These are phyloP conservation scores for Polytrichum commune DNA, from an alignment of 225 moss, liverwort and hornwort species.

Conservation along the genomic window DNA sequence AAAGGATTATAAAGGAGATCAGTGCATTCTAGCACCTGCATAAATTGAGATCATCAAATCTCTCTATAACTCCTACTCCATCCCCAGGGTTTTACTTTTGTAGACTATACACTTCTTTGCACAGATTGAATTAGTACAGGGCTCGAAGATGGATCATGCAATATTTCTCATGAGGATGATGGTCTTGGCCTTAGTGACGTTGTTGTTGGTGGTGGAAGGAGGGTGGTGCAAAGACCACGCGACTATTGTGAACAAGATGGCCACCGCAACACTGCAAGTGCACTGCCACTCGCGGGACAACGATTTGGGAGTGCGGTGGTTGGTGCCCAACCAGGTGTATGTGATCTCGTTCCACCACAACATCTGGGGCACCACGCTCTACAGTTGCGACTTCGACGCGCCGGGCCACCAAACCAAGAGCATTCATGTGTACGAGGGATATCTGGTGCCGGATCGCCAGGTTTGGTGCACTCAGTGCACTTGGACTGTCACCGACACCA, in stretches of 20 bases:
- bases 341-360: constrained; percentile 19
- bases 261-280: background rate
- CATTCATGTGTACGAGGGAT: background rate
- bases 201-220: background rate
- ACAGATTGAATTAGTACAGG: too few species aligned
- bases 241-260: background rate
- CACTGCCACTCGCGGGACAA: constrained; percentile 19
- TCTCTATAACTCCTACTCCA: too few species aligned
- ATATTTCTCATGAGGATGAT: background rate
- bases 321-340: constrained; percentile 13
- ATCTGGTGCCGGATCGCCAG: background rate
- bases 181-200: background rate
- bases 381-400: constrained; percentile 16
- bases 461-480: background rate
- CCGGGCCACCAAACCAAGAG: background rate
- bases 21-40: too few species aligned
- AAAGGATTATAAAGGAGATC: too few species aligned
- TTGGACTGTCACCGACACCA: background rate
- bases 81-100: too few species aligned
- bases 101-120: too few species aligned
- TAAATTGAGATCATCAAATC: too few species aligned
- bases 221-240: background rate
- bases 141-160: too few species aligned
- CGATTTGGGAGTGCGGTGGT: constrained; percentile 17
- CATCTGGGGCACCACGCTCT: constrained; percentile 18